phyloP scores from a whole-genome alignment of 2,329 filamentous ascomycete species.

The Tolypocladium guangdongense region DNA sequence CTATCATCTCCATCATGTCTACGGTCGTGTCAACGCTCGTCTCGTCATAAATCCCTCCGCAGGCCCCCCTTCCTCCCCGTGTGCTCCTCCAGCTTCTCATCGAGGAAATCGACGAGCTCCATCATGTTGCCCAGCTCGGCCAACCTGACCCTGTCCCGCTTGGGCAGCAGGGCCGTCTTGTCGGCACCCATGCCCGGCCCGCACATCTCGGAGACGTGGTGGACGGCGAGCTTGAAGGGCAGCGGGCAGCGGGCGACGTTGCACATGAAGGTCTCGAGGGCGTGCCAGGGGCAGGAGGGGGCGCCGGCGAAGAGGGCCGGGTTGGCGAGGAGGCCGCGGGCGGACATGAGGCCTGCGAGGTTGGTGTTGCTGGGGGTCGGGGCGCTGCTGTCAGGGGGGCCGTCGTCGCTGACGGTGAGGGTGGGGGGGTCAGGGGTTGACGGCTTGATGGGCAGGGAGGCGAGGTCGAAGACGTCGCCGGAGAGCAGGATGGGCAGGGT shows the following conservation, averaged over 20 bases:
- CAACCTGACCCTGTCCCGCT: slow-evolving; percentile 41
- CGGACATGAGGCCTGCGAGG: slow-evolving; percentile 57
- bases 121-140: slow-evolving; percentile 40
- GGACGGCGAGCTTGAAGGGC: slow-evolving; percentile 51
- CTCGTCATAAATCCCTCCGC: slow-evolving; percentile 23
- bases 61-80: slow-evolving; percentile 19
- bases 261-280: slow-evolving; percentile 51
- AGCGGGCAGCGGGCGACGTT: slow-evolving; percentile 46
- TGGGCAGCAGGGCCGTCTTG: slow-evolving; percentile 42
- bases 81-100: slow-evolving; percentile 32
- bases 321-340: slow-evolving; percentile 56
- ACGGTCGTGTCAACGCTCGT: too few relatives aligned
- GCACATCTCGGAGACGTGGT: slow-evolving; percentile 59
- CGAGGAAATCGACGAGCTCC: slow-evolving; percentile 50
- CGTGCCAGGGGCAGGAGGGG: slow-evolving; percentile 48
- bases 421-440: slow-evolving; percentile 21
- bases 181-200: slow-evolving; percentile 43
- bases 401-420: slow-evolving; percentile 14
- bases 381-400: background rate
- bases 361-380: slow-evolving; percentile 30
- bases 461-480: slow-evolving; percentile 56
- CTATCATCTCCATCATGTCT: too few relatives aligned
- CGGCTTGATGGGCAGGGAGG: slow-evolving; percentile 31
- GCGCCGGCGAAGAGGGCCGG: slow-evolving; percentile 53
- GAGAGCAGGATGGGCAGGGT: slow-evolving; percentile 55